Base-by-base conservation (phyloP, 495 filamentous ascomycete genomes). In the Neurospora sublineolata region DNA sequence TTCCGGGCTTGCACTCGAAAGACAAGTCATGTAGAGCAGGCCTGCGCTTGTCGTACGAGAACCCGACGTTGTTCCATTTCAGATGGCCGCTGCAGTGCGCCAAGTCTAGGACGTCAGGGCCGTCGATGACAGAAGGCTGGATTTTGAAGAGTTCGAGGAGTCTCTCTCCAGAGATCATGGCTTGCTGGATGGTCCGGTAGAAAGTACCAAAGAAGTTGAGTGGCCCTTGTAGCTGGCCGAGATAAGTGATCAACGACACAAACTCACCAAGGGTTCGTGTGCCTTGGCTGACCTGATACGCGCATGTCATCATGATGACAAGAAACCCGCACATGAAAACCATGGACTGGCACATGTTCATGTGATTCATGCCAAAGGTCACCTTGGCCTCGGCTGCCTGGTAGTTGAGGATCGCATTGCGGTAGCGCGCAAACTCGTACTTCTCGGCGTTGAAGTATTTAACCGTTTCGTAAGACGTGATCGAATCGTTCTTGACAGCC, bases 171-270 rank as follows among this genome's bases (percentile, higher is more conserved):
- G 97, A 97, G 77, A 99, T 97, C 91, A 99, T 90, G 69, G 94
- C 92, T 41, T 93, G 93, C 81, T 98, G 95, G 27, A 97, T 95
- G 72, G 93, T 94, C 42, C 95, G 88, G 79, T 98, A 99, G 81
- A 99, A 98, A 0, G 95, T 95, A 68, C 96, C 95, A 81, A 99
- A 97, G 86, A 96, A 99, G 80, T 97, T 97, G 75, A 99, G 85
- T 10, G 95, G 95, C 1, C 89, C 90, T 80, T 97, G 94, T 38
- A 99, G 84, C 79, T 99, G 95, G 37, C 88, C 89, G 85, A 98
- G 93, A 82, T 97, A 99, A 6, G 91, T 91, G 72, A 98, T 83
- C 69, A 98, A 83, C 3, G 84, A 81, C 9, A 95, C 91, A 77
- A 97, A 97, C 69, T 91, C 83, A 73, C 93, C 92, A 11, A 97